Evolutionary conservation across 306 rosid species (phyloP).

Genomic region (Acacia melanoxylon): DNA sequence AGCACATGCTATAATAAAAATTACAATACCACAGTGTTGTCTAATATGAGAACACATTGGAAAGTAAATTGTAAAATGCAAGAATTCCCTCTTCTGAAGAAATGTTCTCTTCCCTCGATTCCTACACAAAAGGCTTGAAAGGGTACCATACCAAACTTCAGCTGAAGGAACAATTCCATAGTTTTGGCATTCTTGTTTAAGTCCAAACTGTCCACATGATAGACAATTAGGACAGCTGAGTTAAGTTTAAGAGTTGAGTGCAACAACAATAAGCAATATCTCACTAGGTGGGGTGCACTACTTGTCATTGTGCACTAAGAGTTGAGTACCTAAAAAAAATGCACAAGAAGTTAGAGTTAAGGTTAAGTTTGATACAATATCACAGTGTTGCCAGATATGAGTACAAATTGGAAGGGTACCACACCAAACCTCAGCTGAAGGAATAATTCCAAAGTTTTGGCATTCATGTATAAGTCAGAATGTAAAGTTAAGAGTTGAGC

Average conservation of each 20-base stretch:
- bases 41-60: not conserved
- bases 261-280: too few relatives aligned
- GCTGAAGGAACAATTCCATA: not conserved
- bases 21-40: too few relatives aligned
- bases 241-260: too few relatives aligned
- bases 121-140: not conserved
- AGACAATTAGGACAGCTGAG: too few relatives aligned
- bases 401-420: not conserved
- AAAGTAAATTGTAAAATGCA: not conserved
- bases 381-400: too few relatives aligned
- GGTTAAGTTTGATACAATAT: too few relatives aligned
- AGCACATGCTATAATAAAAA: not conserved
- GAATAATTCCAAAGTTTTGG: not conserved
- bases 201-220: too few relatives aligned
- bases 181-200: not conserved
- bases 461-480: too few relatives aligned
- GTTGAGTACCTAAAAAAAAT: too few relatives aligned
- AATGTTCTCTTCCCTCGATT: not conserved
- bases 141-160: not conserved
- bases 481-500: not conserved
- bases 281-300: too few relatives aligned
- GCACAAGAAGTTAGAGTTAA: too few relatives aligned
- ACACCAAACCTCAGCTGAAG: not conserved
- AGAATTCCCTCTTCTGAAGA: not conserved
- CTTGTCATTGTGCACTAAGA: too few relatives aligned